phyloP scores from a whole-genome alignment of 2,329 filamentous ascomycete species.

The Arthrobotrys conoides region DNA sequence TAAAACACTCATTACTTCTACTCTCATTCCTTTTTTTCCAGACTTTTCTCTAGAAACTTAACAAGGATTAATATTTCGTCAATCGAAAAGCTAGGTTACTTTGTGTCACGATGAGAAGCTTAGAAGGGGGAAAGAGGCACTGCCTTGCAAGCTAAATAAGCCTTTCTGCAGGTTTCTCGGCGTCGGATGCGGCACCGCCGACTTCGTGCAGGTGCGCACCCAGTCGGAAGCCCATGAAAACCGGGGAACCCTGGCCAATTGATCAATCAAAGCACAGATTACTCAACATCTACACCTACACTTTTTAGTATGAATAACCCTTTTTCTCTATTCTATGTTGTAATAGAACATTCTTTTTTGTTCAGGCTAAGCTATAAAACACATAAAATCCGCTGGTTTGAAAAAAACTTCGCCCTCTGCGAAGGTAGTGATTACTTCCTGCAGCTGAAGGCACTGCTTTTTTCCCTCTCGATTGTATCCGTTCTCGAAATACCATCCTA shows the following conservation, averaged over 20 bases:
- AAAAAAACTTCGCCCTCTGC: neutral
- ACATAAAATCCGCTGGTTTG: neutral
- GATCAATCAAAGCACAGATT: neutral
- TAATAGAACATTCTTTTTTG: neutral
- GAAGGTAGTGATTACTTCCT: constrained; percentile 11
- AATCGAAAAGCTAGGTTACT: neutral
- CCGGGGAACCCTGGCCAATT: constrained; percentile 6
- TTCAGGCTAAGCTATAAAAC: constrained; percentile 8
- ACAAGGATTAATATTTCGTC: constrained; percentile 6
- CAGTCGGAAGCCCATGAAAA: neutral
- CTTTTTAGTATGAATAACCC: neutral
- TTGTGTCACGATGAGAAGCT: constrained; percentile 2
- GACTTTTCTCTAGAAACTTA: neutral
- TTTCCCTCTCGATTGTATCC: neutral
- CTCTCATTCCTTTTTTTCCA: neutral
- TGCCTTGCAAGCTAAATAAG: neutral
- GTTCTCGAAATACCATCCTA: neutral
- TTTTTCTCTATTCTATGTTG: neutral
- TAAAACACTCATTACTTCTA: neutral
- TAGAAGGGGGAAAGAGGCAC: neutral
- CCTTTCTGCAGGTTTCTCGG: constrained; percentile 6
- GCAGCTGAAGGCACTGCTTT: neutral
- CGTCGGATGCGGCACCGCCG: constrained; percentile 23
- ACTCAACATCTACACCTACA: constrained; percentile 13
- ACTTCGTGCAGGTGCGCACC: neutral